A percentile compares a stretch with the other conserved stretches of the same genome.
phyloP scores from a whole-genome alignment of 495 filamentous ascomycete genomes.

The Aspergillus conjunctus region DNA sequence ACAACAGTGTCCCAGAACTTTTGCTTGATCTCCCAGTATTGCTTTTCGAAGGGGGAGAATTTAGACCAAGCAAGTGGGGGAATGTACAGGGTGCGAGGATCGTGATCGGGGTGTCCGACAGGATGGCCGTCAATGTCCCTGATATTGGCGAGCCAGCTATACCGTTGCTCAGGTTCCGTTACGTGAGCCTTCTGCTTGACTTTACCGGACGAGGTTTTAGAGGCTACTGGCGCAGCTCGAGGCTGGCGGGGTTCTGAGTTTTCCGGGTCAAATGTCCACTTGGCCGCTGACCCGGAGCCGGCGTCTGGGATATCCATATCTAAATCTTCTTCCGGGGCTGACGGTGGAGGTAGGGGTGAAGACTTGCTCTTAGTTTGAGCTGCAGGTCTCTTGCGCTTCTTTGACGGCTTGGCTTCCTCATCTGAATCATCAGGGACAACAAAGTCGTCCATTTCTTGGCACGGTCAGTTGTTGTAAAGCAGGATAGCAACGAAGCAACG shows the following conservation, averaged over 20 bases:
- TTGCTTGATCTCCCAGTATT: conserved; percentile 99
- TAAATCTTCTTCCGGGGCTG: conserved; percentile 51
- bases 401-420: conserved; percentile 65
- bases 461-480: conserved; percentile 25
- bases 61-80: conserved; percentile 72
- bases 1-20: conserved; percentile 97
- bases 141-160: conserved; percentile 85
- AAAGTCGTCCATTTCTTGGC: conserved; percentile 78
- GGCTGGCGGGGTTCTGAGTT: conserved; percentile 62
- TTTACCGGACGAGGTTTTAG: conserved; percentile 52
- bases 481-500: conserved; percentile 4
- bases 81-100: conserved; percentile 88
- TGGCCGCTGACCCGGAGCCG: conserved; percentile 71
- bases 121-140: conserved; percentile 80
- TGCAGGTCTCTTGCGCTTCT: conserved; percentile 71
- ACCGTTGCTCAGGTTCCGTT: conserved; percentile 78
- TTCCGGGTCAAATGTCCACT: conserved; percentile 88
- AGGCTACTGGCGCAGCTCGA: conserved; percentile 38
- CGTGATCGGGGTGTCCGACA: conserved; percentile 82
- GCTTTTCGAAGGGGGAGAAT: conserved; percentile 94
- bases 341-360: conserved; percentile 50
- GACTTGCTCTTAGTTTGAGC: conserved; percentile 55
- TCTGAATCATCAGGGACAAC: conserved; percentile 79
- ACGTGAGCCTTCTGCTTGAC: conserved; percentile 75
- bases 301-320: conserved; percentile 53